These are phyloP conservation scores for Mallotus repandus DNA, from an alignment of 441 rosid species.

Conservation along the genomic window DNA sequence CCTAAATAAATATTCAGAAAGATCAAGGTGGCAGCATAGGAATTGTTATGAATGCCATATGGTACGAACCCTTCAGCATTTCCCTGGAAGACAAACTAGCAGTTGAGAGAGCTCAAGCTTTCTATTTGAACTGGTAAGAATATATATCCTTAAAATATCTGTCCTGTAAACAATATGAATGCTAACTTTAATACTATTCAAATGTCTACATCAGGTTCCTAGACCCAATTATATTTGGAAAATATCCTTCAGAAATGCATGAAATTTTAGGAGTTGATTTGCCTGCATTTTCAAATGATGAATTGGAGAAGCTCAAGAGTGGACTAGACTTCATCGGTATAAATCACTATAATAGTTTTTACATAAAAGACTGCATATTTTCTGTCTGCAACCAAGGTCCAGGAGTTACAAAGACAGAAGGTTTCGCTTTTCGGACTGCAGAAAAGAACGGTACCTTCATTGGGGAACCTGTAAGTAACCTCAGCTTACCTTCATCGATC, in stretches of 20 bases:
- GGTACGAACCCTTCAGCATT: slow-evolving; percentile 66
- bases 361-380: slow-evolving; percentile 52
- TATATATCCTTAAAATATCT: background rate
- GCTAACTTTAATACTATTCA: background rate
- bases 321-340: slow-evolving; percentile 65
- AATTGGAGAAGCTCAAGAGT: slow-evolving; percentile 36
- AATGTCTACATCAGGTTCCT: slow-evolving; percentile 46
- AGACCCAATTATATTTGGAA: slow-evolving; percentile 55
- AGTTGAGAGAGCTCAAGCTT: slow-evolving; percentile 57
- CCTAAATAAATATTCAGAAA: slow-evolving; percentile 30
- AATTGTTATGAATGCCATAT: slow-evolving; percentile 45
- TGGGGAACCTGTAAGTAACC: slow-evolving; percentile 51
- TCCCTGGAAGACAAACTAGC: slow-evolving; percentile 54
- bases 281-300: slow-evolving; percentile 47
- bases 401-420: slow-evolving; percentile 58
- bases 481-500: background rate
- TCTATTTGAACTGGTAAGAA: slow-evolving; percentile 51
- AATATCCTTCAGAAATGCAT: slow-evolving; percentile 63
- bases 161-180: no score
- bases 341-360: slow-evolving; percentile 63
- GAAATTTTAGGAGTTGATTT: slow-evolving; percentile 45
- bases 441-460: slow-evolving; percentile 40
- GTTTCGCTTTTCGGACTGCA: slow-evolving; percentile 31
- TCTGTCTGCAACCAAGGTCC: slow-evolving; percentile 45
- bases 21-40: slow-evolving; percentile 63